phyloP scores from a whole-genome alignment of 805 yeast genomes.

The Teunomyces funiuensis region DNA sequence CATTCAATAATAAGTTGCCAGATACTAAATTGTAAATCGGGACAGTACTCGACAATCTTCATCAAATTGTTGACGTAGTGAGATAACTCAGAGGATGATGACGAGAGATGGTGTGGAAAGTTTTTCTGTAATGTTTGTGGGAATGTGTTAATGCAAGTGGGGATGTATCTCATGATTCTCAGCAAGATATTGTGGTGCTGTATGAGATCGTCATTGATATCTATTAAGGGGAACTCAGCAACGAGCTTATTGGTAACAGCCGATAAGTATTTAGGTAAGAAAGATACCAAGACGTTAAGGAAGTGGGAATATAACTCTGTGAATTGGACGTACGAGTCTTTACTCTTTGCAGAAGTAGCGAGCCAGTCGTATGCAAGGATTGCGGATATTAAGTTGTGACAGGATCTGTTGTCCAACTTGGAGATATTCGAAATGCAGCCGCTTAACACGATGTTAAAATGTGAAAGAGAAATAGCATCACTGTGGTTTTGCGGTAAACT shows the following conservation, averaged over 20 bases:
- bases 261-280: conserved; percentile 86
- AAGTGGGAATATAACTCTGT: conserved; percentile 65
- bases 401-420: conserved; percentile 58
- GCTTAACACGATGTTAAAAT: conserved; percentile 55
- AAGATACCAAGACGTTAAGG: conserved; percentile 73
- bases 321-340: conserved; percentile 27
- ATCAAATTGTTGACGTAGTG: conserved; percentile 69
- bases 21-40: conserved; percentile 67
- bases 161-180: conserved; percentile 69
- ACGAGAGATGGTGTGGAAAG: conserved; percentile 78
- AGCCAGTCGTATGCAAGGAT: conserved; percentile 69
- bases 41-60: conserved; percentile 61
- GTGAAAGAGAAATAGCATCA: conserved; percentile 54
- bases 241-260: conserved; percentile 76
- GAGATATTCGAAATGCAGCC: conserved; percentile 64
- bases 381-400: conserved; percentile 56
- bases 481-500: conserved; percentile 49
- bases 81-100: conserved; percentile 50
- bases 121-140: conserved; percentile 54
- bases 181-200: conserved; percentile 60
- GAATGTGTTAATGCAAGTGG: conserved; percentile 72
- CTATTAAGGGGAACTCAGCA: conserved; percentile 47
- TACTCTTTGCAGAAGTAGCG: conserved; percentile 21
- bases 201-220: conserved; percentile 6
- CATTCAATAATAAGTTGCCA: conserved; percentile 83